Evolutionary conservation across 2,329 filamentous ascomycete genomes (phyloP), one percentile per base, ranked within the genome.

Genomic region (Knufia fluminis): DNA sequence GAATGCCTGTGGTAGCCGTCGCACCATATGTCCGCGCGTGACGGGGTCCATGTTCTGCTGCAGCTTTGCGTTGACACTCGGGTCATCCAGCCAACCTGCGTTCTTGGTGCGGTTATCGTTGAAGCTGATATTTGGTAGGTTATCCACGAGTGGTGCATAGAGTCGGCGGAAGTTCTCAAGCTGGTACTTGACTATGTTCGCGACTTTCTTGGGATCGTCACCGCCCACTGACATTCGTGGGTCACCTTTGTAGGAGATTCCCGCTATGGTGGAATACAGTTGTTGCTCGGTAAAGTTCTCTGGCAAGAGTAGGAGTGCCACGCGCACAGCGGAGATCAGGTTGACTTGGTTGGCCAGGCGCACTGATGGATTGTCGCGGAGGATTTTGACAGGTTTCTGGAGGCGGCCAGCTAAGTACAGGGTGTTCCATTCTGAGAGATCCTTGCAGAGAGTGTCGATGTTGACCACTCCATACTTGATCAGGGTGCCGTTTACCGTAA

Each of bases 381-480:
- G 77, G 57, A 98, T 97, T 72, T 98, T 97, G 67, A 95, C 92
- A 1, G 92, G 92, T 66, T 98, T 98, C 56, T 98, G 92, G 46
- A 98, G 76, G 28, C 92, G 85, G 3, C 92, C 92, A 4, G 94
- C 92, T n/a, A 98, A 78, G 66, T 98, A 98, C 22, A 98, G 74
- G 0, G 88, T 95, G 54, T 95, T 83, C 92, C 92, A 98, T 51
- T 89, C 81, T 24, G 81, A 85, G 20, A 98, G 77, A 64, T 98
- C 92, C 36, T 76, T 77, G 60, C 88, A 90, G 14, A 98, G 73
- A 2, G 90, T 96, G 62, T 94, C 83, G 57, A 97, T 78, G 61
- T 94, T 95, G 38, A 96, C 94, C 19, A 98, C 92, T 17, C 91
- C 92, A 61, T 98, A 98, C 69, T 98, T 98, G 68, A 98, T 92